Evolutionary conservation across 164 flowering plant species (phyloP).

Genomic region (Kingdonia uniflora): DNA sequence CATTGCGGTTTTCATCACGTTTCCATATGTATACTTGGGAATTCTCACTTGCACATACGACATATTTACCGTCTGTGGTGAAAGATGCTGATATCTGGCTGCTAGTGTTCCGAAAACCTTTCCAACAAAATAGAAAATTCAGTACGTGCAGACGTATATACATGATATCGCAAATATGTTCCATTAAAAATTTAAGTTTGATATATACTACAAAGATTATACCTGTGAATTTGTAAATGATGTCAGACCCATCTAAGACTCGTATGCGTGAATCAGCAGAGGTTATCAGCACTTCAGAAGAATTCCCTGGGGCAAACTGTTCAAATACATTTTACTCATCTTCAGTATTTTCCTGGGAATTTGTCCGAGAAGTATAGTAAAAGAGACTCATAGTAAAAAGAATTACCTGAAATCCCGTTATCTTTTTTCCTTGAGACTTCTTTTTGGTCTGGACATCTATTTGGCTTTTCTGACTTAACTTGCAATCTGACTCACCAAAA

Average conservation of each 20-base stretch:
- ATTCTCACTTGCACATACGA: constrained; percentile 92
- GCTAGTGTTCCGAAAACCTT: constrained; percentile 88
- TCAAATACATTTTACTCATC: neutral
- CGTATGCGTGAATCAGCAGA: constrained; percentile 94
- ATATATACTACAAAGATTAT: neutral
- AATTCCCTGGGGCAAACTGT: constrained; percentile 93
- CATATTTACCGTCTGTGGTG: constrained; percentile 70
- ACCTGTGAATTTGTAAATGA: constrained; percentile 95
- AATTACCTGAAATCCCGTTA: constrained; percentile 92
- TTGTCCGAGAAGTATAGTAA: too few species aligned
- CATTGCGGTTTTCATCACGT: constrained; percentile 61
- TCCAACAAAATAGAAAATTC: neutral
- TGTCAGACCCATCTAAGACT: constrained; percentile 72
- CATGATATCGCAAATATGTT: too few species aligned
- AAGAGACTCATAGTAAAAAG: neutral
- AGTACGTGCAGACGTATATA: too few species aligned
- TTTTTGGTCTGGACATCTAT: constrained; percentile 79
- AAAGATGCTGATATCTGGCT: constrained; percentile 89
- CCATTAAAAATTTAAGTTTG: neutral
- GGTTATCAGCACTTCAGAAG: constrained; percentile 89
- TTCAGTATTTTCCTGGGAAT: too few species aligned
- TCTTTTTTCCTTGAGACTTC: constrained; percentile 82
- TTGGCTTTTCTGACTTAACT: constrained; percentile 57
- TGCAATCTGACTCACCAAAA: constrained; percentile 42
- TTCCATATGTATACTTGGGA: constrained; percentile 90